phyloP scores from a whole-genome alignment of 371 early-diverging fungal genomes.

The Rhizopus arrhizus region DNA sequence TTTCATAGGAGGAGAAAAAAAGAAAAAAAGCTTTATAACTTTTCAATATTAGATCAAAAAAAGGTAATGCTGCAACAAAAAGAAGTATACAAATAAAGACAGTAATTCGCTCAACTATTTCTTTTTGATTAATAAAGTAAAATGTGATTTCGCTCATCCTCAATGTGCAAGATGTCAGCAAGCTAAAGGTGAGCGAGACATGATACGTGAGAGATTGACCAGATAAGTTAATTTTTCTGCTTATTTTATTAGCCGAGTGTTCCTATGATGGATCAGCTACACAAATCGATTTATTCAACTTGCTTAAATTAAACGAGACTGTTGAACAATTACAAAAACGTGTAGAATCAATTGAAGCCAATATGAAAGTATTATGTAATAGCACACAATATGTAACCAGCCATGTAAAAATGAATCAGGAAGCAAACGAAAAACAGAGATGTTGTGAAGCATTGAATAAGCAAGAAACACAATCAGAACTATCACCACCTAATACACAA shows the following conservation, averaged over 20 bases:
- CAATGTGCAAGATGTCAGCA: slow-evolving; percentile 44
- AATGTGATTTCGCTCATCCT: slow-evolving; percentile 57
- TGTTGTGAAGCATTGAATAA: not conserved
- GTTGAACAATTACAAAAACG: slow-evolving; percentile 38
- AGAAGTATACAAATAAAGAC: not conserved
- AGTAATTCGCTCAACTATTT: not conserved
- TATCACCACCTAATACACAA: slow-evolving; percentile 18
- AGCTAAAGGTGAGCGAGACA: slow-evolving; percentile 36
- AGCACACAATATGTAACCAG: not conserved
- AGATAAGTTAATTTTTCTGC: not conserved
- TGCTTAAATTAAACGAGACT: slow-evolving; percentile 48
- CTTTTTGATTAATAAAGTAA: slow-evolving; percentile 32
- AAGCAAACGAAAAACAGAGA: too few relatives aligned
- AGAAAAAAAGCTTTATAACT: not conserved
- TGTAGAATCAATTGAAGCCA: slow-evolving; percentile 37
- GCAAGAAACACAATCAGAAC: not conserved
- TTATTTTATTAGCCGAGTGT: slow-evolving; percentile 30
- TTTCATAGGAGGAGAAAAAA: too few relatives aligned
- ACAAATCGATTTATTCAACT: slow-evolving; percentile 54
- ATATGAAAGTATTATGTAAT: slow-evolving; percentile 32
- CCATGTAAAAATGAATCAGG: not conserved
- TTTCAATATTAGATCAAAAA: slow-evolving; percentile 35
- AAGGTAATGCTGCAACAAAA: slow-evolving; percentile 31
- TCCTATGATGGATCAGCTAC: slow-evolving; percentile 53
- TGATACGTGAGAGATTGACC: not conserved